A percentile compares a stretch with the other conserved stretches of the same genome.
These are phyloP conservation scores for Metarhizium robertsii DNA, from an alignment of 2,329 filamentous ascomycete species.

Conservation along the genomic window DNA sequence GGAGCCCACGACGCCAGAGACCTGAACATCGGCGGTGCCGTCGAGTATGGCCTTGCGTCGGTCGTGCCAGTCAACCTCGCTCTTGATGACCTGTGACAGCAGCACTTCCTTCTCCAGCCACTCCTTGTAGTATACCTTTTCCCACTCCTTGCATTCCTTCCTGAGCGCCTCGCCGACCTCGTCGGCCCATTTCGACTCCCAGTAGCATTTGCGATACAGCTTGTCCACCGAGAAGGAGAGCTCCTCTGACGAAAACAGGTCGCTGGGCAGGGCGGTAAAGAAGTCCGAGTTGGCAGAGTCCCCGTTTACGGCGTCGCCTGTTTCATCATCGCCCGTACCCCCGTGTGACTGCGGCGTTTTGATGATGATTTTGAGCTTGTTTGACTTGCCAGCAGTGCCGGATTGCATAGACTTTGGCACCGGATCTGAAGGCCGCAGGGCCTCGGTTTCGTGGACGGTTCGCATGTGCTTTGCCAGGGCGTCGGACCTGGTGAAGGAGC, in stretches of 20 bases:
- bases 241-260: slow-evolving; percentile 58
- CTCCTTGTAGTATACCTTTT: slow-evolving; percentile 58
- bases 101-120: slow-evolving; percentile 75
- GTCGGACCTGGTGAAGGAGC: slow-evolving; percentile 91
- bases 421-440: slow-evolving; percentile 69
- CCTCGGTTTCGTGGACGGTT: slow-evolving; percentile 95
- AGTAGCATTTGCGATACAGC: slow-evolving; percentile 58
- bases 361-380: slow-evolving; percentile 54
- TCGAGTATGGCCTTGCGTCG: slow-evolving; percentile 46
- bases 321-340: slow-evolving; percentile 43
- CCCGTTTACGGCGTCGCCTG: slow-evolving; percentile 43
- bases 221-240: slow-evolving; percentile 48
- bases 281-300: slow-evolving; percentile 50
- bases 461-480: slow-evolving; percentile 97
- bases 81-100: slow-evolving; percentile 60
- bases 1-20: slow-evolving; percentile 23
- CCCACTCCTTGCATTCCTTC: slow-evolving; percentile 55
- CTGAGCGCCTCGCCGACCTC: slow-evolving; percentile 55
- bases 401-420: slow-evolving; percentile 60
- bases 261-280: slow-evolving; percentile 43
- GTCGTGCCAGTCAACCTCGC: slow-evolving; percentile 57
- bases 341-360: slow-evolving; percentile 50
- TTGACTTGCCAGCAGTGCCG: slow-evolving; percentile 31
- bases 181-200: slow-evolving; percentile 65
- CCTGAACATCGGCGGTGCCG: slow-evolving; percentile 35